Evolutionary conservation across 768 basidiomycete genomes (phyloP), one percentile per base, ranked within the genome.

Genomic region (Lactarius sp.): DNA sequence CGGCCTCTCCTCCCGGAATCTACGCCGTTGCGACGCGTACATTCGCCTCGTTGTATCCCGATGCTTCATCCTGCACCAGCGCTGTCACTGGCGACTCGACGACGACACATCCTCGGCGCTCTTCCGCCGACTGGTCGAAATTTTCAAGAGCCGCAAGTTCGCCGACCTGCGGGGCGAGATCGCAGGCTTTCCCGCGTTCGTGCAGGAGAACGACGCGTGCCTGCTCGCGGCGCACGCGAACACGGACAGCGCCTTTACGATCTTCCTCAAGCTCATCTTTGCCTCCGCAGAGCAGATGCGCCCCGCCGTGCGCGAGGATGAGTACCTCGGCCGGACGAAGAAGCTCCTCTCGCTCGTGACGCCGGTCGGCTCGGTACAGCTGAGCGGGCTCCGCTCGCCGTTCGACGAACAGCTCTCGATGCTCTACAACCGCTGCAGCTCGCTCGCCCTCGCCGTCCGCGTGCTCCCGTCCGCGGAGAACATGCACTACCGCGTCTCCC

Each of bases 401-500:
- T 75, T 78, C 0, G 65, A 72, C 3, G 76, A 80, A 39, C 83
- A 89, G 42, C 77, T 90, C 2, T 88, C 91, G 0, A 85, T 85
- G 80, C 78, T 96, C n/a, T n/a, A n/a, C n/a, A 97, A 97, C 73
- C 85, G 94, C 9, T 85, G 91, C 69, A 84, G 82, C 54, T 86
- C 89, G 12, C 77, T 89, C 66, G 83, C 87, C 6, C 77, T 91
- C 33, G 85, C 85, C 4, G 79, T 90, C 49, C 81, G 86, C 68
- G 81, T 97, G 51, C 84, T 88, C 52, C 83, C 85, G 0, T 73
- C 78, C 0, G 70, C 77, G 1, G 68, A 77, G 2, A 79, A 81
- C 22, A 74, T 80, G 52, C 74, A 74, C 4, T 78, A 80, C 50
- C 83, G 88, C 16, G 73, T 94, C 47, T 74, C 78, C n/a, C 85